Percentiles rank a stretch among this genome's conserved stretches.
Conservation (phyloP, 495 filamentous ascomycete genomes). For the Xylaria bambusicola region DNA sequence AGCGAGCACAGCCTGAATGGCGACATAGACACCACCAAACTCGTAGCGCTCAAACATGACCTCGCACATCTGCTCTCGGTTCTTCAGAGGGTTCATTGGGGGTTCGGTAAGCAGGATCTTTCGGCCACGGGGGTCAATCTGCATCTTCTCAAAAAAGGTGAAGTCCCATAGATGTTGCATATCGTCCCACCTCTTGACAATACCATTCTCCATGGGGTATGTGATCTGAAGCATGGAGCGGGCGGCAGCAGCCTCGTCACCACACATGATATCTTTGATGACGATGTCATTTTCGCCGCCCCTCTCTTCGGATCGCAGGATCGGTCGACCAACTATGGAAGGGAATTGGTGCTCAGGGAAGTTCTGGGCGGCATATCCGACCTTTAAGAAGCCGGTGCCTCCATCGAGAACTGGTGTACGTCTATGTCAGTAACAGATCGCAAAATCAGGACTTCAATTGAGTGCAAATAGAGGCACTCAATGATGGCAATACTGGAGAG, state of each 20-base stretch:
- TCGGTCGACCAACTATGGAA: constrained; percentile 96
- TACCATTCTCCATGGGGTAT: constrained; percentile 99
- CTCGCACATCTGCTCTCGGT: constrained; percentile 95
- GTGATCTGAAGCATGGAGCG: constrained; percentile 96
- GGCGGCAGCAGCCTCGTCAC: constrained; percentile 94
- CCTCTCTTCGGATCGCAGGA: constrained; percentile 90
- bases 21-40: constrained; percentile 97
- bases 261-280: constrained; percentile 99
- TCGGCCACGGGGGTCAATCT: constrained; percentile 83
- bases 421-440: background rate
- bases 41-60: constrained; percentile 98
- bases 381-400: constrained; percentile 99
- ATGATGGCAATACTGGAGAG: constrained; percentile 1
- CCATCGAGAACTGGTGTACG: constrained; percentile 84
- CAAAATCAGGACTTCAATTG: too few species aligned
- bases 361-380: constrained; percentile 97
- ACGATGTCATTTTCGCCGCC: constrained; percentile 55
- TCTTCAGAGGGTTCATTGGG: constrained; percentile 94
- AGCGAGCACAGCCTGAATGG: constrained; percentile 96
- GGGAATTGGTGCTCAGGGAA: constrained; percentile 99
- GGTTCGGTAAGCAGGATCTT: constrained; percentile 99
- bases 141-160: constrained; percentile 95
- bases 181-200: constrained; percentile 99
- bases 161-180: constrained; percentile 99
- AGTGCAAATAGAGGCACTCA: constrained; percentile 10